These are phyloP conservation scores for Stipa capillata DNA, from an alignment of 176 grass and related monocot species.

Conservation along the genomic window DNA sequence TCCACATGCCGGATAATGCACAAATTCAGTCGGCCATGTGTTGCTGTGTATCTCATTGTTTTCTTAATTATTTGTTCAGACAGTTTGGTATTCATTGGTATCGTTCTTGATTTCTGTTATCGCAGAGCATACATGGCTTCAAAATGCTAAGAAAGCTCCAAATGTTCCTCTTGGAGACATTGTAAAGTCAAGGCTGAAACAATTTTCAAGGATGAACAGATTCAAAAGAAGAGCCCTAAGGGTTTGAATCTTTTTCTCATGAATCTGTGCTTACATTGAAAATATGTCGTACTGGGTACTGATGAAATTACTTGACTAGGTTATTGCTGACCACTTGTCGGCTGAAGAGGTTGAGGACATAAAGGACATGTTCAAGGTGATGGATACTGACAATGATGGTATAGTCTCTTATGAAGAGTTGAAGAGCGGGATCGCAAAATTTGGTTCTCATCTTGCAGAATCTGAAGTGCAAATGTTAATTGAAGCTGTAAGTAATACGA, in stretches of 20 bases:
- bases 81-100: neutral
- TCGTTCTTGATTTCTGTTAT: conserved; percentile 2
- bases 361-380: conserved; percentile 82
- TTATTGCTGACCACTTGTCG: conserved; percentile 87
- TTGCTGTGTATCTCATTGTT: neutral
- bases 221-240: conserved; percentile 98
- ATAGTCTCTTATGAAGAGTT: conserved; percentile 74
- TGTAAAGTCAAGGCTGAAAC: conserved; percentile 95
- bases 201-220: conserved; percentile 99
- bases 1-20: neutral
- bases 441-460: conserved; percentile 69
- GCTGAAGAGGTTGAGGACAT: conserved; percentile 81
- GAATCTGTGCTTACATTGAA: neutral
- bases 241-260: conserved; percentile 32
- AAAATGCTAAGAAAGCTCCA: conserved; percentile 99
- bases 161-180: conserved; percentile 99
- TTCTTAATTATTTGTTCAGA: neutral
- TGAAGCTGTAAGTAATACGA: conserved; percentile 61
- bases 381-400: conserved; percentile 76
- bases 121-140: conserved; percentile 91
- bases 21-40: neutral
- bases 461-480: conserved; percentile 85
- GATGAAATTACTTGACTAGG: conserved; percentile 24
- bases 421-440: conserved; percentile 56
- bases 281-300: conserved; percentile 15